These are phyloP conservation scores for Dothistroma pini DNA, from an alignment of 2,329 filamentous ascomycete species.

Conservation along the genomic window DNA sequence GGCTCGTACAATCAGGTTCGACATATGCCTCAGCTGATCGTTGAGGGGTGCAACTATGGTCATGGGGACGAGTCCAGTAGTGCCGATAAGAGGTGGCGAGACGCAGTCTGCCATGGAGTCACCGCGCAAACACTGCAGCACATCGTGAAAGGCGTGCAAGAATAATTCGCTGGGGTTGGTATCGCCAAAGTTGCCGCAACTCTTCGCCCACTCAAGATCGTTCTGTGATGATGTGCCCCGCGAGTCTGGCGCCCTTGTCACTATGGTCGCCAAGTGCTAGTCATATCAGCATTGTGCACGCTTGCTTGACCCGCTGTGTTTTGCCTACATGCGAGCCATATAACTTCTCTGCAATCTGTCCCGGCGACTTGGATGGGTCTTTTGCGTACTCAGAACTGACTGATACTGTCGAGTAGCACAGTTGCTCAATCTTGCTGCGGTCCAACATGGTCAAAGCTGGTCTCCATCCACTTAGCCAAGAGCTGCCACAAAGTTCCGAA, in stretches of 20 bases:
- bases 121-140: constrained; percentile 53
- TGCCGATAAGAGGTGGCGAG: constrained; percentile 58
- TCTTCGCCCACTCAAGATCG: constrained; percentile 49
- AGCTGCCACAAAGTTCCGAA: constrained; percentile 6
- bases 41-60: constrained; percentile 66
- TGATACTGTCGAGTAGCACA: constrained; percentile 23
- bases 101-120: constrained; percentile 53
- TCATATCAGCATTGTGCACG: not conserved
- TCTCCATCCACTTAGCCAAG: constrained; percentile 4
- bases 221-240: constrained; percentile 6
- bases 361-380: constrained; percentile 24
- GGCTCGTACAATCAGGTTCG: constrained; percentile 70
- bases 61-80: constrained; percentile 61
- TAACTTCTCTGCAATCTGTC: constrained; percentile 26
- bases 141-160: constrained; percentile 63
- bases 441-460: not conserved
- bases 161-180: constrained; percentile 64
- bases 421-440: constrained; percentile 21
- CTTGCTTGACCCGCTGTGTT: not conserved
- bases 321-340: constrained; percentile 24
- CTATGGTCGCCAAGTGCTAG: constrained; percentile 25
- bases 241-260: constrained; percentile 16
- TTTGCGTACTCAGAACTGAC: constrained; percentile 27
- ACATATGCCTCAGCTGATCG: constrained; percentile 70
- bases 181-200: constrained; percentile 66